These are phyloP conservation scores for Scenedesmus sp. DNA, from an alignment of 163 green algal genomes.

Conservation along the genomic window DNA sequence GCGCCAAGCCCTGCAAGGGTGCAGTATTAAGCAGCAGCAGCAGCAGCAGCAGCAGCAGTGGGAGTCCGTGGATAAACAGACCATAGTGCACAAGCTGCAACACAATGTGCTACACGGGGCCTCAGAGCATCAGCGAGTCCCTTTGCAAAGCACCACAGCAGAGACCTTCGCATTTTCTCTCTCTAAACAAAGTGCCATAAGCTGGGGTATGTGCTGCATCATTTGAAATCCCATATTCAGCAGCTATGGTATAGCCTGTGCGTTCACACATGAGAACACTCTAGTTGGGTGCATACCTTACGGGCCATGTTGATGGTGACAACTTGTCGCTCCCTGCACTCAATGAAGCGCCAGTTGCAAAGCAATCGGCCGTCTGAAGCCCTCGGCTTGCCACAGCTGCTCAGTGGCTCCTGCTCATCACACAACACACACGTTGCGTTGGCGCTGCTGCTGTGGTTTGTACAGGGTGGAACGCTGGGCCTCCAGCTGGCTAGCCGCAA, in stretches of 20 bases:
- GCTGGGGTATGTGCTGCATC: no score
- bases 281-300: constrained; percentile 2
- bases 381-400: not conserved
- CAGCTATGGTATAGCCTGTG: no score
- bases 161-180: no score
- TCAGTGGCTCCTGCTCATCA: not conserved
- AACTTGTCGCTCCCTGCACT: constrained; percentile 32
- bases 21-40: not conserved
- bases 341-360: constrained; percentile 51
- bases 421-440: constrained; percentile 29
- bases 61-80: no score
- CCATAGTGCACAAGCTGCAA: no score
- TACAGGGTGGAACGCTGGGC: not conserved
- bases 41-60: not conserved
- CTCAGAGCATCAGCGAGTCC: no score
- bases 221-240: no score
- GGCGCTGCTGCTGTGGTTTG: not conserved
- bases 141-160: no score
- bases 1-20: constrained; percentile 8
- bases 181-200: no score
- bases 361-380: not conserved
- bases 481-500: not conserved
- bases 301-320: constrained; percentile 10
- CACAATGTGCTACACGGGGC: no score
- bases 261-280: no score